Evolutionary conservation across 306 rosid species (phyloP).

Genomic region (Sophora flavescens): DNA sequence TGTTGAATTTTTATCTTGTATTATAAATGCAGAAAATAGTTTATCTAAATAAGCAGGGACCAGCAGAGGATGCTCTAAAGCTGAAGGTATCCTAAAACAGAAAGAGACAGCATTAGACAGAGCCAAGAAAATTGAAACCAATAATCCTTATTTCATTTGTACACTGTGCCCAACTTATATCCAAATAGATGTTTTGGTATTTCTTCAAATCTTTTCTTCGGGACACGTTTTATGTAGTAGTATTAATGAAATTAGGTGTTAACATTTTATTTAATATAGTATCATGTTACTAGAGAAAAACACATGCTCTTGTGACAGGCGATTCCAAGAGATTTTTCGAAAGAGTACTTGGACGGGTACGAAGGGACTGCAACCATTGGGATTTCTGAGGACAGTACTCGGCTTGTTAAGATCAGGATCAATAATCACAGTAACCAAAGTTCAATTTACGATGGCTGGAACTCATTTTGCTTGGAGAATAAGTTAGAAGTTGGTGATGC

Average conservation of each 20-base stretch:
- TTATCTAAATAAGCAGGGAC: background rate
- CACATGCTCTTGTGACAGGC: background rate
- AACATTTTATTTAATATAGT: no score
- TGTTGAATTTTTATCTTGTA: background rate
- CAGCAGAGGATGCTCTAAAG: background rate
- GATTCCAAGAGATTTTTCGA: background rate
- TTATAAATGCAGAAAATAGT: background rate
- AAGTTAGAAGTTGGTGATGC: background rate
- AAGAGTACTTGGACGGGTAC: background rate
- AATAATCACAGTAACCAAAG: background rate
- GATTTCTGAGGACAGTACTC: background rate
- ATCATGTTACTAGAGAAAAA: no score
- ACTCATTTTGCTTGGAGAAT: background rate
- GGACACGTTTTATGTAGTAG: no score
- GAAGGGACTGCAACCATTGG: background rate
- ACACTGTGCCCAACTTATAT: background rate
- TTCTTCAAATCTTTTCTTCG: no score
- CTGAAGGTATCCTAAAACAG: background rate
- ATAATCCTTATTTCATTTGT: background rate
- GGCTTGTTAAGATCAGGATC: background rate
- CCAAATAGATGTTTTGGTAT: background rate
- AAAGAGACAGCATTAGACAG: background rate
- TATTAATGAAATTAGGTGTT: no score
- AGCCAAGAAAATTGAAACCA: background rate
- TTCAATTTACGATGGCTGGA: background rate